Evolutionary conservation across 441 rosid species (phyloP).

Genomic region (Melastoma candidum): DNA sequence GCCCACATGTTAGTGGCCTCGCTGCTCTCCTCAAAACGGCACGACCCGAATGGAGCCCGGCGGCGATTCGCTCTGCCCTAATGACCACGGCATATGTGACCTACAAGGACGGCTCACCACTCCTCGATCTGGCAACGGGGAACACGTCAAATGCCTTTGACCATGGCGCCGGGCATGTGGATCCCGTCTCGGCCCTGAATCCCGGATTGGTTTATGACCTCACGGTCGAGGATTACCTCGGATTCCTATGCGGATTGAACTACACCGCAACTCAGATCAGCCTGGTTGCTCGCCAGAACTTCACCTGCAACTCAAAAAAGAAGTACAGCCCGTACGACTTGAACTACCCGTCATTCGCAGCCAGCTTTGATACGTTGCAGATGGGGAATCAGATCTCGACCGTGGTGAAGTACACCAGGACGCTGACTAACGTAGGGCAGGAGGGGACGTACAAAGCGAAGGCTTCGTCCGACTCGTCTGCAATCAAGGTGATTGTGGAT

Average conservation of each 20-base stretch:
- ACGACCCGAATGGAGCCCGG: constrained; percentile 57
- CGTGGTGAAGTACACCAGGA: constrained; percentile 44
- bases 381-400: constrained; percentile 10
- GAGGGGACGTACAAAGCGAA: constrained; percentile 52
- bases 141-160: constrained; percentile 50
- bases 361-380: constrained; percentile 22
- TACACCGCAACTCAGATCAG: constrained; percentile 38
- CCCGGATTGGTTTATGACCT: constrained; percentile 55
- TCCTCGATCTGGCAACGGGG: constrained; percentile 45
- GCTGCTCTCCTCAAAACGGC: constrained; percentile 43
- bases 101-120: constrained; percentile 33
- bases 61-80: constrained; percentile 53
- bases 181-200: constrained; percentile 37
- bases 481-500: constrained; percentile 47
- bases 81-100: constrained; percentile 54
- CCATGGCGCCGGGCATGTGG: constrained; percentile 59
- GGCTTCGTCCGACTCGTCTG: constrained; percentile 22
- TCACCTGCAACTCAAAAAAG: constrained; percentile 35
- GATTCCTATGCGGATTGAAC: constrained; percentile 52
- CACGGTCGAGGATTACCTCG: constrained; percentile 32
- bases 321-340: constrained; percentile 33
- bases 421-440: constrained; percentile 46
- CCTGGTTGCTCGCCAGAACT: constrained; percentile 26
- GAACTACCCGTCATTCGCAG: constrained; percentile 59
- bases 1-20: constrained; percentile 63